Evolutionary conservation across 495 filamentous ascomycete genomes (phyloP), one percentile per base, ranked within the genome.

Genomic region (Polyplosphaeria fusca): DNA sequence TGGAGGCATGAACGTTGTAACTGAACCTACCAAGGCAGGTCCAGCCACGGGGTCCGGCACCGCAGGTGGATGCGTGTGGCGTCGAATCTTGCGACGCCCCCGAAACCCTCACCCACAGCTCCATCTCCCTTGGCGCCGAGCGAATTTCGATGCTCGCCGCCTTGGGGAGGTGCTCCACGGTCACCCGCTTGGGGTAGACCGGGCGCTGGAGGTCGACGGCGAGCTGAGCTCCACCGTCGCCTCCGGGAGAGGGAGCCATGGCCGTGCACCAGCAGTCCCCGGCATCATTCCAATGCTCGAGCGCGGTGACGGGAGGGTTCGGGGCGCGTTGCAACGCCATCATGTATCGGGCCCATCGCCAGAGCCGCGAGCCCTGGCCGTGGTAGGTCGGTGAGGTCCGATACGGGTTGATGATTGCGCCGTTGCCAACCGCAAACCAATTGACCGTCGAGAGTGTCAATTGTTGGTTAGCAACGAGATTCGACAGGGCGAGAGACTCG

Each of bases 231-330:
- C 67, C 42, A 45, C 68, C 66, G 20, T 39, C 38, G n/a, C 25
- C 41, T 37, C 23, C 35, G 14, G 52, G 43, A 41, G 41, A 60
- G 35, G 67, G 69, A 19, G 72, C 7, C 7, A 7, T 7, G 5
- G 39, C 79, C 32, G 76, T 75, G 69, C 86, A 86, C 81, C 82
- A 89, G 68, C 84, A 87, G 38, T 88, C 79, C 26, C 81, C 82
- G 18, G 80, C 74, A 26, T 88, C 81, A 2, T 74, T 68, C 80
- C 85, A 87, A 25, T 65, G 66, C 2, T 67, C 62, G 13, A 88
- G 70, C 0, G 83, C 86, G 2, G 57, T 58, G 52, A 75, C 35
- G 5, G 69, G 71, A n/a, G 30, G 9, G 30, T 35, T 35, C 30
- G n/a, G 30, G 30, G 7, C 30, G 30, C 7, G 30, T 35, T 35